Evolutionary conservation across 2,329 filamentous ascomycete genomes (phyloP), one percentile per base, ranked within the genome.

Genomic region (Xylaria sp.): DNA sequence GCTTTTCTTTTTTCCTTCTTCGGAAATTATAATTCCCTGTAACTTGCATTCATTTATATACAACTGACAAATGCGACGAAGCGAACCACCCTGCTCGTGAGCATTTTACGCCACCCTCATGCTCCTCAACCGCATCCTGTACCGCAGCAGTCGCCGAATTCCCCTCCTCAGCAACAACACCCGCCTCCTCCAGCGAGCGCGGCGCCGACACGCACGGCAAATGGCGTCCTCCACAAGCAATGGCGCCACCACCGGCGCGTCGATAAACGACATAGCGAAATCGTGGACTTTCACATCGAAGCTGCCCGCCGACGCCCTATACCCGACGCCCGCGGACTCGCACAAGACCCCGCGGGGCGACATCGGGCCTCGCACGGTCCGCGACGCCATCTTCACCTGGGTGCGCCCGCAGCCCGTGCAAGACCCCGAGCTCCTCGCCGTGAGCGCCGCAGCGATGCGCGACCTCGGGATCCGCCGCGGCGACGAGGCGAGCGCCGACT

Each of bases 371-470:
- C 90, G 93, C 49, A 83, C 92, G 75, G 95, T 99, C 40, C 92
- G 89, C 73, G 86, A 88, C 61, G 94, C 95, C 3, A 78, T 94
- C 52, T 99, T 91, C 78, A 96, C 93, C 8, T 99, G 89, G 82
- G 93, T 99, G 19, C 87, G 93, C 3, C 95, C 95, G 0, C 90
- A 94, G 70, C 77, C 82, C 19, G 84, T 88, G 25, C 81, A 88
- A 65, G 85, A 90, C 21, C 87, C 92, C 0, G 91, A 97, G 72
- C 81, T 99, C 15, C 83, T 98, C 1, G 90, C 87, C 6, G 88
- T 96, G 1, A 97, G 93, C 65, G 84, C 87, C 2, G 87, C 87
- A 1, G 94, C 93, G 0, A 81, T 98, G 78, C 82, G 82, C 52
- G 92, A 97, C 70, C 80, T 99, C n/a, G 91, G 91, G 0, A 86